Evolutionary conservation across 495 filamentous ascomycete species (phyloP), one percentile per base, ranked within the genome.

Genomic region (Lasiosphaeris hirsuta): DNA sequence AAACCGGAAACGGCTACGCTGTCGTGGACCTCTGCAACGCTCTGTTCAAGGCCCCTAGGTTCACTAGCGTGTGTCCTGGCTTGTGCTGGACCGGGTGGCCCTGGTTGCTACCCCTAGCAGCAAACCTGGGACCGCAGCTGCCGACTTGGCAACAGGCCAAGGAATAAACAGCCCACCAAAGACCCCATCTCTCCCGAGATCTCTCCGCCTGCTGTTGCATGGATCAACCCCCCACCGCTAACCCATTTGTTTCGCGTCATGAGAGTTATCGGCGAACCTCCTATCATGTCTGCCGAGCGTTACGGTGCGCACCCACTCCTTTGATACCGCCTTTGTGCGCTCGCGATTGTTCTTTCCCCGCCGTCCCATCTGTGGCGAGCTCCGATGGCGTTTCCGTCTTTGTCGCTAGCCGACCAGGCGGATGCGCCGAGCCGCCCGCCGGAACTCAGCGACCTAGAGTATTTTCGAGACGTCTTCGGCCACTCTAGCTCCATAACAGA

Each of bases 391-490:
- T 51, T 55, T 17, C 55, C 46, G 37, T 48, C 63, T 17, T 19
- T 60, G 30, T 58, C 56, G n/a, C 57, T 47, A 15, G 46, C 63
- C 48, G 44, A 44, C 40, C 30, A 18, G 38, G 40, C 41, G 38
- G 50, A 37, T 48, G 39, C 30, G 51, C 40, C 41, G 30, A 23
- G 23, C 42, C 41, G 30, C 37, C 61, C 55, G 33, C 71, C 74
- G 50, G 74, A 79, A 55, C 68, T 77, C 34, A 57, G 51, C 65
- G 74, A 76, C 35, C 63, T 64, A 54, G 71, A 69, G 15, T 81
- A 81, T 58, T 46, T 64, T 30, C 60, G 51, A 30, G 71, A 79
- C 59, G 79, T 83, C 39, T 56, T 82, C 23, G 72, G 65, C 34
- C 63, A 71, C 8, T 53, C 71, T n/a, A 47, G 51, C 47, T 69